phyloP scores from a whole-genome alignment of 768 basidiomycete species.

The Lentinula sp. region DNA sequence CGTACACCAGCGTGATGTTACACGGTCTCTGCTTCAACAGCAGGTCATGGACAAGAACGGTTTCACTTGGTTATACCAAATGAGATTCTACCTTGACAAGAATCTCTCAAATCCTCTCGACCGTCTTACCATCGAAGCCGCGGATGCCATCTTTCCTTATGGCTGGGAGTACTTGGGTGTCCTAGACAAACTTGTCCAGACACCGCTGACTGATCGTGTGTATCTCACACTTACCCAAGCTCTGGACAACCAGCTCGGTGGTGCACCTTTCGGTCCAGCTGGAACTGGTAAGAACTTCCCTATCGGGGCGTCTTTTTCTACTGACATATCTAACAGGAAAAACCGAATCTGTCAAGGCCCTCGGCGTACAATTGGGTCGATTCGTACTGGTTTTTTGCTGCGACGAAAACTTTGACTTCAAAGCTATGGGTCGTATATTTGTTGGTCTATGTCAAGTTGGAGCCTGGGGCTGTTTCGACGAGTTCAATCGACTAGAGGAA shows the following conservation, averaged over 20 bases:
- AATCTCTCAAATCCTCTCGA: constrained; percentile 71
- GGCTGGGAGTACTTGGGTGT: constrained; percentile 99
- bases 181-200: constrained; percentile 94
- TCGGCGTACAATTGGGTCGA: constrained; percentile 94
- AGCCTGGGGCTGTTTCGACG: constrained; percentile 98
- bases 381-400: constrained; percentile 99
- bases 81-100: constrained; percentile 93
- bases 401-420: constrained; percentile 99
- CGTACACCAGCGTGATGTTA: constrained; percentile 96
- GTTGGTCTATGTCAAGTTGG: constrained; percentile 98
- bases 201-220: constrained; percentile 93
- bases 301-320: constrained; percentile 5
- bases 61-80: constrained; percentile 95
- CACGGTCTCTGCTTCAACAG: constrained; percentile 69
- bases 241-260: constrained; percentile 89
- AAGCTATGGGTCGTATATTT: constrained; percentile 99
- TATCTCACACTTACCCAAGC: constrained; percentile 97
- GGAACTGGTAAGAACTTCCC: constrained; percentile 67
- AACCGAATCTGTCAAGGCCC: constrained; percentile 98
- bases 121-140: constrained; percentile 73
- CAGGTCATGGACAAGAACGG: constrained; percentile 56
- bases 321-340: constrained; percentile 53
- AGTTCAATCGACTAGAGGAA: constrained; percentile 97
- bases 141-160: constrained; percentile 91
- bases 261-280: constrained; percentile 96